Evolutionary conservation across 2,329 filamentous ascomycete genomes (phyloP).

Genomic region (Nakataea oryzae): DNA sequence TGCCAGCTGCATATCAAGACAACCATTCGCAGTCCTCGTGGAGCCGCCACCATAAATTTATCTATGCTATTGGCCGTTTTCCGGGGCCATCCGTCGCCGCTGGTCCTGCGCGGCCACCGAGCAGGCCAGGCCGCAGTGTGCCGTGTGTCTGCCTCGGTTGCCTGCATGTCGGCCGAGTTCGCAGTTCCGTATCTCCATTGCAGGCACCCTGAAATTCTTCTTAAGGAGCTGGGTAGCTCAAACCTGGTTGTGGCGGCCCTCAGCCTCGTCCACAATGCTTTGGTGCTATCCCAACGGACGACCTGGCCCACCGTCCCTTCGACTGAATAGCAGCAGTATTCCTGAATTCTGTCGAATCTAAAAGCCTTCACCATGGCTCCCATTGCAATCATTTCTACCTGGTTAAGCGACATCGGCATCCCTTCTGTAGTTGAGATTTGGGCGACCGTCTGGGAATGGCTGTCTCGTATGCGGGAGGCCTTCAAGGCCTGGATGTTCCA

Average conservation of each 20-base stretch:
- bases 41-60: background rate
- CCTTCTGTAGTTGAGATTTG: background rate
- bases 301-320: background rate
- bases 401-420: background rate
- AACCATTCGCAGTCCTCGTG: background rate
- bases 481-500: background rate
- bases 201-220: background rate
- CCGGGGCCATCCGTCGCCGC: too few species aligned
- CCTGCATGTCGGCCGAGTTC: background rate
- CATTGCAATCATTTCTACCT: background rate
- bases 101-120: background rate
- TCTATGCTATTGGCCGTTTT: background rate
- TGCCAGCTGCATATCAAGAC: background rate
- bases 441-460: background rate
- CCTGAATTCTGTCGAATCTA: background rate
- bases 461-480: background rate
- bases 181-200: background rate
- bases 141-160: background rate
- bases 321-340: background rate
- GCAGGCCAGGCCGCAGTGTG: too few species aligned
- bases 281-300: background rate
- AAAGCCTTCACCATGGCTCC: background rate
- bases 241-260: background rate
- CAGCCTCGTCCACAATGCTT: too few species aligned
- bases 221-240: too few species aligned